Evolutionary conservation across 108 stramenopile genomes (phyloP).

Genomic region (Pseudonitzschia pungens): DNA sequence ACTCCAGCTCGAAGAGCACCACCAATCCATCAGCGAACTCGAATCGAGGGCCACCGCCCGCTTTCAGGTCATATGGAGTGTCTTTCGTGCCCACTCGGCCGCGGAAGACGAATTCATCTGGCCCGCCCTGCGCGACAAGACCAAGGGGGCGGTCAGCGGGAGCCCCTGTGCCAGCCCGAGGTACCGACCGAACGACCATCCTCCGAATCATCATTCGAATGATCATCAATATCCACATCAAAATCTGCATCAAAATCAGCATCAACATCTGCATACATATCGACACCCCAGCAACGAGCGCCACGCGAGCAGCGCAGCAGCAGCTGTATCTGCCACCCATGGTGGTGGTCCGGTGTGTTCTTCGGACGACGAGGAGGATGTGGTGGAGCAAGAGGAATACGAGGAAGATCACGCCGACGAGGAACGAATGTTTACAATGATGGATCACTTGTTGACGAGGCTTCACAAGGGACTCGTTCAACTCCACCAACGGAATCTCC

Average conservation of each 20-base stretch:
- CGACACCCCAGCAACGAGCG: too few species aligned
- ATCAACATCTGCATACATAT: background rate
- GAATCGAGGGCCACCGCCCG: constrained; percentile 74
- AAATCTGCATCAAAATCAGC: background rate
- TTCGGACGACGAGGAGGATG: constrained; percentile 22
- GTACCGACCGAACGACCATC: constrained; percentile 16
- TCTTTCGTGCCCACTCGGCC: constrained; percentile 92
- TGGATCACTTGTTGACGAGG: constrained; percentile 62
- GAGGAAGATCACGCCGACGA: constrained; percentile 94
- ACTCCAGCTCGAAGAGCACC: background rate
- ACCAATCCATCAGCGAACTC: constrained; percentile 39
- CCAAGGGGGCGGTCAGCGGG: constrained; percentile 45
- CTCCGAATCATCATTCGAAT: background rate
- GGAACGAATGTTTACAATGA: constrained; percentile 83
- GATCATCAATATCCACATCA: background rate
- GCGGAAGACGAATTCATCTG: constrained; percentile 97
- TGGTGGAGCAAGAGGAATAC: constrained; percentile 85
- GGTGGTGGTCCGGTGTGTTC: constrained; percentile 1
- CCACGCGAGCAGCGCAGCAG: too few species aligned
- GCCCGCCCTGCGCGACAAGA: constrained; percentile 86
- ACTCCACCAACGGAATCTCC: constrained; percentile 10
- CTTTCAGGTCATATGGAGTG: constrained; percentile 92
- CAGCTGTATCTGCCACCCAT: background rate
- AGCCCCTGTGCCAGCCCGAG: constrained; percentile 26
- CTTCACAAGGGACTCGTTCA: constrained; percentile 52